phyloP scores from a whole-genome alignment of 805 yeast species.

The Myxozyma kluyveri region DNA sequence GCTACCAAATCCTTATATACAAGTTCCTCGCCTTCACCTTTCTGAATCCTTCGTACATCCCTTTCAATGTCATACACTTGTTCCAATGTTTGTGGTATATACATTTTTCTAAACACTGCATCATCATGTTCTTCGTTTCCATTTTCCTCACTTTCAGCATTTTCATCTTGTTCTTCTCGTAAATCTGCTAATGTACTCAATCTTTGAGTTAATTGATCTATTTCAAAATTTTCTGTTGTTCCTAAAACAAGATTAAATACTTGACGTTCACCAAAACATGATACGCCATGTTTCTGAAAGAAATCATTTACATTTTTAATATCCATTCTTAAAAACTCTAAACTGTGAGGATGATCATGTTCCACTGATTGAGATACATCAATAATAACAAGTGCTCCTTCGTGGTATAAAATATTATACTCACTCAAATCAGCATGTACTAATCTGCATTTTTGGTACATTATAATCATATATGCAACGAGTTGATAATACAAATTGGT shows the following conservation, averaged over 20 bases:
- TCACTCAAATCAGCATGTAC: constrained; percentile 97
- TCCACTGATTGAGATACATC: constrained; percentile 98
- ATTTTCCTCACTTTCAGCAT: constrained; percentile 35
- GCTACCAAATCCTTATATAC: constrained; percentile 43
- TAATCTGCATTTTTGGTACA: constrained; percentile 83
- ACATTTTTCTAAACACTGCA: constrained; percentile 82
- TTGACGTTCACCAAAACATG: constrained; percentile 75
- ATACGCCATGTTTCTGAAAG: constrained; percentile 70
- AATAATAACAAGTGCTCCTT: constrained; percentile 73
- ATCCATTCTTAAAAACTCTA: constrained; percentile 95
- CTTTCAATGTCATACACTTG: constrained; percentile 59
- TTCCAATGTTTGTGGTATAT: constrained; percentile 64
- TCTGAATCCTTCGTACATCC: constrained; percentile 55
- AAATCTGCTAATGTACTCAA: constrained; percentile 32
- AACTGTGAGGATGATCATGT: constrained; percentile 95
- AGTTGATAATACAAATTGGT: constrained; percentile 70
- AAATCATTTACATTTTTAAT: constrained; percentile 91
- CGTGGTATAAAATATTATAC: constrained; percentile 81
- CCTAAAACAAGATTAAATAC: constrained; percentile 69
- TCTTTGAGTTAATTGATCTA: constrained; percentile 39
- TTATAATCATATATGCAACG: constrained; percentile 77
- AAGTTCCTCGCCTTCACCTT: constrained; percentile 78
- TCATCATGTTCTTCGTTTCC: constrained; percentile 67
- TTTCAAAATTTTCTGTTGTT: constrained; percentile 37
- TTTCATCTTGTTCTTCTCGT: constrained; percentile 8